These are phyloP conservation scores for Pneumocystis jirovecii DNA, from an alignment of 1,139 yeast genomes.

Conservation along the genomic window DNA sequence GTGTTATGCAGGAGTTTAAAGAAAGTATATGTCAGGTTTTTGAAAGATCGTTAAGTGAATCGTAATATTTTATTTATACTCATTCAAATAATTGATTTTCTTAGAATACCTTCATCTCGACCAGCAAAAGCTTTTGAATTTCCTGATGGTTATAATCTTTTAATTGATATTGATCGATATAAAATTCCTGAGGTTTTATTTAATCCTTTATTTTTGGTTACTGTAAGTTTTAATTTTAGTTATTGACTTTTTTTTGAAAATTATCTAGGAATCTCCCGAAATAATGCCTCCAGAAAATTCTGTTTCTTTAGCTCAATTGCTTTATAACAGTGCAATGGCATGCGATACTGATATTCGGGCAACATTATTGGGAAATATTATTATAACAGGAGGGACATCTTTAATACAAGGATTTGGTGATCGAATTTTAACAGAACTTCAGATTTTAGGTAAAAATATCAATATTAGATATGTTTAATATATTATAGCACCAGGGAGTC, in stretches of 20 bases:
- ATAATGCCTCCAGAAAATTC: slow-evolving; percentile 14
- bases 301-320: slow-evolving; percentile 57
- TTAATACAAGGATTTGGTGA: slow-evolving; percentile 80
- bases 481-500: slow-evolving; percentile 66
- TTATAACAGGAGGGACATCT: slow-evolving; percentile 80
- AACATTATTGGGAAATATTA: slow-evolving; percentile 78
- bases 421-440: slow-evolving; percentile 59
- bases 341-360: slow-evolving; percentile 85
- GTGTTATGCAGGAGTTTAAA: slow-evolving; percentile 43
- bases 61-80: not conserved
- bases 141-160: slow-evolving; percentile 51
- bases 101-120: slow-evolving; percentile 16
- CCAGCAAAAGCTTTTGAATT: slow-evolving; percentile 51
- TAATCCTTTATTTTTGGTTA: slow-evolving; percentile 21
- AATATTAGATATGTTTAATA: not conserved
- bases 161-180: slow-evolving; percentile 47
- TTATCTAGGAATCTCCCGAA: slow-evolving; percentile 5
- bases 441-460: slow-evolving; percentile 22
- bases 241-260: slow-evolving; percentile 8
- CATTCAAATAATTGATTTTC: not conserved
- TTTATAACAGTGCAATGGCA: slow-evolving; percentile 45
- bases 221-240: not conserved
- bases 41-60: slow-evolving; percentile 28
- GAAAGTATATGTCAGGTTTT: slow-evolving; percentile 41
- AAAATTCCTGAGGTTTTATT: slow-evolving; percentile 62